phyloP scores from a whole-genome alignment of 371 early-diverging fungal species.

The Saksenaea vasiformis region DNA sequence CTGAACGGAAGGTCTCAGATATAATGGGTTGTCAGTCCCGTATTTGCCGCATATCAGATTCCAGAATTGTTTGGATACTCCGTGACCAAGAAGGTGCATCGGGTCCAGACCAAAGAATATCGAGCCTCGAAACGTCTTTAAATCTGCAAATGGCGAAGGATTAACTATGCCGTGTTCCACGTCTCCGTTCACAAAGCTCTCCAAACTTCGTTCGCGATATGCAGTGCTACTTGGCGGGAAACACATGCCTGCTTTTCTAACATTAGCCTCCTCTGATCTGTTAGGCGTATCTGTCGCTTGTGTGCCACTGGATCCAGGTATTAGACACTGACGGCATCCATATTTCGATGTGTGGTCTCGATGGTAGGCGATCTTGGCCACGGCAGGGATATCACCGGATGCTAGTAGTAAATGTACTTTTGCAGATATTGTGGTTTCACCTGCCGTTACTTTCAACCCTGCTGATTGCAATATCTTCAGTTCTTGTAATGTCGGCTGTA shows the following conservation, averaged over 20 bases:
- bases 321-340: no score
- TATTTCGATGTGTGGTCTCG: no score
- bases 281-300: no score
- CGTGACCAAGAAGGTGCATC: conserved; percentile 6
- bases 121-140: background rate
- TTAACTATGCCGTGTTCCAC: background rate
- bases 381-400: no score
- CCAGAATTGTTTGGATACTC: background rate
- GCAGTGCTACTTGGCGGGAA: background rate
- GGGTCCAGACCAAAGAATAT: background rate
- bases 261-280: no score
- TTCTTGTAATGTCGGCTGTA: no score
- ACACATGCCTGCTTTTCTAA: background rate
- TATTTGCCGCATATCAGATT: background rate
- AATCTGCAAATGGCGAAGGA: background rate
- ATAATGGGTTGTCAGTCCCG: background rate
- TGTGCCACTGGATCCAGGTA: no score
- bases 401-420: no score
- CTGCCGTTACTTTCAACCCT: no score
- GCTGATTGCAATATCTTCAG: no score
- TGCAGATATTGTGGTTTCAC: no score
- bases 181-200: background rate
- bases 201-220: background rate
- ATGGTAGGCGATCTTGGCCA: no score
- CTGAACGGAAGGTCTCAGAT: background rate